Base-by-base conservation (phyloP, 2,329 filamentous ascomycete species). In the Aureobasidium namibiae region DNA sequence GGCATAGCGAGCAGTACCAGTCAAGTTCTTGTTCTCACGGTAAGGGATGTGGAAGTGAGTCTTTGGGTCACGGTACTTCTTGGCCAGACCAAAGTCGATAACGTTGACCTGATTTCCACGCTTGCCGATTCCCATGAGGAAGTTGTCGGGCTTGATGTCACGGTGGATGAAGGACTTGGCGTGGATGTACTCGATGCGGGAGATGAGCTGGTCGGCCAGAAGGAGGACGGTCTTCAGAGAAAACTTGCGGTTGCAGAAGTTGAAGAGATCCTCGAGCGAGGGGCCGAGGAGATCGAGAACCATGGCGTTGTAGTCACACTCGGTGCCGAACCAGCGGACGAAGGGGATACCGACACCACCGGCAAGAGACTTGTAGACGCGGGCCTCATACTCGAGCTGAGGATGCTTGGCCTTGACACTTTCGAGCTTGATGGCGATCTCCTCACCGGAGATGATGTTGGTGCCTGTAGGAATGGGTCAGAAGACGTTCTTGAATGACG, bases 261-360 rank as follows among this genome's bases (percentile, higher is more conserved):
- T 97, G 89, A 99, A 99, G 34, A 99, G 83, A 73, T 99, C 94
- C 78, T 99, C 94, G 76, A 99, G 79, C 70, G 88, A 94, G 66
- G 94, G 94, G 39, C 94, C 94, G 61, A 99, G 88, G 26, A 99
- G 86, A 72, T 99, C 94, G 65, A 97, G 85, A 56, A 99, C 94
- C 94, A 99, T 97, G 74, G 94, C 94, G 78, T 99, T 97, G 85
- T 99, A 97, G 80, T 97, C 94, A 77, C 92, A 97, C 78, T 99
- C 94, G 62, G 92, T 97, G 67, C 94, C 94, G 76, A 97, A 99
- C 94, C 94, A 99, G 77, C 92, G 91, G 72, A 99, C 94, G 71
- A 97, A 97, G 49, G 94, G 94, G 66, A 99, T 99, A 62, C 94
- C 94, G 68, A 97, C 94, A 74, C 94, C 94, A 66, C 94, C 94